Conservation (phyloP, 169 alveolate genomes). For the Theileria orientalis region DNA sequence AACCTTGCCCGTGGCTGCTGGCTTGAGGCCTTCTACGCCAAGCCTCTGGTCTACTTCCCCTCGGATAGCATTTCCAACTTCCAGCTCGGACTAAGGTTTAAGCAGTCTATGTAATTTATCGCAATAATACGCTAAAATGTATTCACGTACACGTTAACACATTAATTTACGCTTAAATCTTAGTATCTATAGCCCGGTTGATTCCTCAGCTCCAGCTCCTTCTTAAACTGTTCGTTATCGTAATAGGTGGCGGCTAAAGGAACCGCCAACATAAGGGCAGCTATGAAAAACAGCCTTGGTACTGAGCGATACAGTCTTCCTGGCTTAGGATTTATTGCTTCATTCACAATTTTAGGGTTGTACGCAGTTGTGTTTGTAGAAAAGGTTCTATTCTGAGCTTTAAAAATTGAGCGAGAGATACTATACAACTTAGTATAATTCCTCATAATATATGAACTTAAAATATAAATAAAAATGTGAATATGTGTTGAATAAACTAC, state of each 20-base stretch:
- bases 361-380: constrained; percentile 8
- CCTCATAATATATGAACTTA: background rate
- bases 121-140: background rate
- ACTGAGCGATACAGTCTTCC: constrained; percentile 14
- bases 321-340: constrained; percentile 37
- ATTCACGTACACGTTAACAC: background rate
- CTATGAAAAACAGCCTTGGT: constrained; percentile 18
- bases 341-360: constrained; percentile 59
- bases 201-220: constrained; percentile 49
- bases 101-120: background rate
- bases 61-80: constrained; percentile 36
- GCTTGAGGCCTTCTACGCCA: constrained; percentile 56
- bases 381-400: background rate
- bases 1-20: constrained; percentile 54
- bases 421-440: background rate
- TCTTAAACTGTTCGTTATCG: constrained; percentile 41
- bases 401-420: background rate
- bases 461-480: background rate
- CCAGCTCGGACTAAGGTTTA: constrained; percentile 50
- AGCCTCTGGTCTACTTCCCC: constrained; percentile 52
- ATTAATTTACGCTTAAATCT: background rate
- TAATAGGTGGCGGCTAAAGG: constrained; percentile 45
- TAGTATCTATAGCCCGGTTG: constrained; percentile 17
- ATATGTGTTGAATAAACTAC: background rate
- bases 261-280: constrained; percentile 23